Conservation (phyloP, 257 asterid species). For the Capsicum chinense region DNA sequence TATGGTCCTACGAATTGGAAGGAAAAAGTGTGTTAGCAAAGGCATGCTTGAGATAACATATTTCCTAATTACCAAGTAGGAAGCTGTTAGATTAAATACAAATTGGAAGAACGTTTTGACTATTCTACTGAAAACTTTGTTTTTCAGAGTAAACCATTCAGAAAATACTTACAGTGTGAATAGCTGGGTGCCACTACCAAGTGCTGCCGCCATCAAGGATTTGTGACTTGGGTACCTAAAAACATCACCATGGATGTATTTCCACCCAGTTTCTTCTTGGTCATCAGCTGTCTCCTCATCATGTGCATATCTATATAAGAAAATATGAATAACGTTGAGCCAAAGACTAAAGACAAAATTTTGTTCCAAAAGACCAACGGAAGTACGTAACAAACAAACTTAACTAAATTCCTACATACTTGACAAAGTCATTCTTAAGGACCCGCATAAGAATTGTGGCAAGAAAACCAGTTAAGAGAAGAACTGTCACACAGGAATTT, state of each 20-base stretch:
- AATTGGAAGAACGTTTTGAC: background rate
- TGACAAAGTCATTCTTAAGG: conserved; percentile 45
- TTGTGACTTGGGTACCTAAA: conserved; percentile 42
- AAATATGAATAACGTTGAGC: background rate
- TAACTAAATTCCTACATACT: conserved; percentile 30
- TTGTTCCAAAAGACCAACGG: background rate
- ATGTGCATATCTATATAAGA: conserved; percentile 38
- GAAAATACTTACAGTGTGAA: conserved; percentile 37
- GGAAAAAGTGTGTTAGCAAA: background rate
- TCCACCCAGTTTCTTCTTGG: conserved; percentile 50
- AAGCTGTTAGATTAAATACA: conserved; percentile 9
- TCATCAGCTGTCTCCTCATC: conserved; percentile 47
- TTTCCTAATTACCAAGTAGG: background rate
- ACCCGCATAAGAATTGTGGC: conserved; percentile 45
- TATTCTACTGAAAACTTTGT: background rate
- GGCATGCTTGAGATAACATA: background rate
- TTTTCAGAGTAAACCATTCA: background rate
- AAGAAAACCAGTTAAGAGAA: conserved; percentile 42
- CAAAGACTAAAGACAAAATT: background rate
- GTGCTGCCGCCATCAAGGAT: conserved; percentile 43
- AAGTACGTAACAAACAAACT: background rate
- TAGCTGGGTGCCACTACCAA: conserved; percentile 44
- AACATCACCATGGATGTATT: conserved; percentile 48
- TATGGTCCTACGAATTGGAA: conserved; percentile 36
- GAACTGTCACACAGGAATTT: conserved; percentile 46